Conservation (phyloP, 306 rosid species). For the Prunus armeniaca region DNA sequence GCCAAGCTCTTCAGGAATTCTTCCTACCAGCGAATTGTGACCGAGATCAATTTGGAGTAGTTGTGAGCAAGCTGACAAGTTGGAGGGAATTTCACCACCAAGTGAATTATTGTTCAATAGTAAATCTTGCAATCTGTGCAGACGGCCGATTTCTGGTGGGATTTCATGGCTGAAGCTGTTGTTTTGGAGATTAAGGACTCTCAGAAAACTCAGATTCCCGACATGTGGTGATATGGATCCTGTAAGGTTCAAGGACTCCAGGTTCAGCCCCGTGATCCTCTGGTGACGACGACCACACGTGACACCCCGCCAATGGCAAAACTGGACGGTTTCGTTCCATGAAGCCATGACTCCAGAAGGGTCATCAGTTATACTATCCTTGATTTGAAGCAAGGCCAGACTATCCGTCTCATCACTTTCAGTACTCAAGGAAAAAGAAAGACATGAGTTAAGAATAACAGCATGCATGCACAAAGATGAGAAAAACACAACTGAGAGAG, state of each 20-base stretch:
- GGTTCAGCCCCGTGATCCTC: background rate
- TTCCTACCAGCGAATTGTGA: background rate
- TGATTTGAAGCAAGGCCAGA: background rate
- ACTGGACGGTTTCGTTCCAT: conserved; percentile 6
- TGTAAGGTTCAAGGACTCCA: background rate
- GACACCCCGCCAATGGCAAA: conserved; percentile 7
- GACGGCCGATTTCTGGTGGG: background rate
- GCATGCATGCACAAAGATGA: background rate
- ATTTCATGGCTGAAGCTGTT: background rate
- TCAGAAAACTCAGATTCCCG: background rate
- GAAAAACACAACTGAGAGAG: background rate
- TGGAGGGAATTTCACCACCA: background rate
- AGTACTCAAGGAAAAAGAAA: background rate
- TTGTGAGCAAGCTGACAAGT: background rate
- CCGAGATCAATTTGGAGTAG: background rate
- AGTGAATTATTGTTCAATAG: background rate
- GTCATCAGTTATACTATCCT: background rate
- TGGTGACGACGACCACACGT: background rate
- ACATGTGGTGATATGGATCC: background rate
- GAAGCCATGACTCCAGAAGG: background rate
- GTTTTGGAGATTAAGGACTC: background rate
- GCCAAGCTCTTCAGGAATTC: background rate
- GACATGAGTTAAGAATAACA: background rate
- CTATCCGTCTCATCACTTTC: conserved; percentile 3
- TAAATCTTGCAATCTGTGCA: background rate